Base-by-base conservation (phyloP, 2,329 filamentous ascomycete genomes). In the Aspergillus puulaauensis region DNA sequence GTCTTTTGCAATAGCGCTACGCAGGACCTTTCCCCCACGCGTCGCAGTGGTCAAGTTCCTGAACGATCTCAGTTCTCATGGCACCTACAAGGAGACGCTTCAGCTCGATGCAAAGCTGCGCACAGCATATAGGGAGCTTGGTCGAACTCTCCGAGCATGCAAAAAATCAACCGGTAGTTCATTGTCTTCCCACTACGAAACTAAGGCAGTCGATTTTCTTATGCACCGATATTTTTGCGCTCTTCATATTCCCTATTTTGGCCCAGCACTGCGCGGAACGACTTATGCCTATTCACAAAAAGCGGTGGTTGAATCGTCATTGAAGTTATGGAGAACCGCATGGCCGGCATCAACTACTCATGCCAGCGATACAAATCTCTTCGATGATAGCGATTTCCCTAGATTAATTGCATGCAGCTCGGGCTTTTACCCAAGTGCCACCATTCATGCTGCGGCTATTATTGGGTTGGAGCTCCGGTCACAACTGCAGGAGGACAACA, bases 221-320 rank as follows among this genome's bases (percentile, higher is more conserved):
- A 63, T 73, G 39, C 62, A 67, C 23, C 68, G 66, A 3, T 70
- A 68, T 33, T 52, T 75, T 1, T 60, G 61, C 0, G 58, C 68
- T 3, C 64, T 75, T 4, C 73, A 75, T 57, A 48, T 63, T 5
- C 71, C 69, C 6, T 72, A 65, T 46, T 71, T 68, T n/a, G 45
- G 27, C 8, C 54, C 57, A 8, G 51, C 65, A 8, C 21, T 66
- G 15, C 60, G 64, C 8, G 63, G 69, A 15, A 57, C 60, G 2
- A 31, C 64, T 1, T 73, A 69, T 27, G 79, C 81, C 0, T 85
- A 78, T 59, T 83, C 83, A 0, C 70, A 80, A 1, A 81, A 79
- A 46, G 74, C 79, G 0, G 72, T 79, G 0, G 61, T 82, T 6
- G 83, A 86, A 5, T 73, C 73, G 0, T 73, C 79, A 0, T 70